A percentile compares a stretch with the other conserved stretches of the same genome.
Conservation (phyloP, 768 basidiomycete genomes). For the Boletus vinaceobasis region DNA sequence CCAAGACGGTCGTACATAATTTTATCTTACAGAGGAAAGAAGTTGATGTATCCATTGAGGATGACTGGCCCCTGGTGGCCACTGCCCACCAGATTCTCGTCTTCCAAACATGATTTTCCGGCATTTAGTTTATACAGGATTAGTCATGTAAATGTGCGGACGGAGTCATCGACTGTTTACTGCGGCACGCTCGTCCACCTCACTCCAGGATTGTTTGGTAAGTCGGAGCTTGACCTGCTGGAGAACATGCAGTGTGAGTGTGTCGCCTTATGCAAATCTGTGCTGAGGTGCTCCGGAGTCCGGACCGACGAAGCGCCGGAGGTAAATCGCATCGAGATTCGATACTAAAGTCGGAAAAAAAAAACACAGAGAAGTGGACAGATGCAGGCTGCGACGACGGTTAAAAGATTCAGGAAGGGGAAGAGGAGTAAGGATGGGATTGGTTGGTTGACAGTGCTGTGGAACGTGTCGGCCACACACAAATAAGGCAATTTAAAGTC, state of each 20-base stretch:
- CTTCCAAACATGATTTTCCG: constrained; percentile 18
- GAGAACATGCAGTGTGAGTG: constrained; percentile 9
- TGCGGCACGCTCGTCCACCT: neutral
- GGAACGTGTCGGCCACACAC: constrained; percentile 30
- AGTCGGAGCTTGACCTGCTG: constrained; percentile 2
- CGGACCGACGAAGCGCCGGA: neutral
- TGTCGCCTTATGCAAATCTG: constrained; percentile 2
- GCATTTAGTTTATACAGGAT: neutral
- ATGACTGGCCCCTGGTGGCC: constrained; percentile 30
- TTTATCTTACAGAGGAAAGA: constrained; percentile 32
- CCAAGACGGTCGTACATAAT: constrained; percentile 25
- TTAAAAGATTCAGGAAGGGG: neutral
- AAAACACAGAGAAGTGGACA: neutral
- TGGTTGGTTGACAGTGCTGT: neutral
- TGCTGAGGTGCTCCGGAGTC: neutral
- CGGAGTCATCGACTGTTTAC: too few species aligned
- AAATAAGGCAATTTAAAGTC: constrained; percentile 31
- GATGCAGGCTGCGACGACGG: neutral
- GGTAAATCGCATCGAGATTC: constrained; percentile 4
- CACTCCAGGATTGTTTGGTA: neutral
- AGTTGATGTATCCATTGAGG: constrained; percentile 23
- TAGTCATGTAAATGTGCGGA: neutral
- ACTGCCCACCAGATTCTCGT: constrained; percentile 32
- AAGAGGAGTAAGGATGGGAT: neutral
- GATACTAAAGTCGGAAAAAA: neutral